phyloP scores from a whole-genome alignment of 495 filamentous ascomycete species.

The Xylaria longipes region DNA sequence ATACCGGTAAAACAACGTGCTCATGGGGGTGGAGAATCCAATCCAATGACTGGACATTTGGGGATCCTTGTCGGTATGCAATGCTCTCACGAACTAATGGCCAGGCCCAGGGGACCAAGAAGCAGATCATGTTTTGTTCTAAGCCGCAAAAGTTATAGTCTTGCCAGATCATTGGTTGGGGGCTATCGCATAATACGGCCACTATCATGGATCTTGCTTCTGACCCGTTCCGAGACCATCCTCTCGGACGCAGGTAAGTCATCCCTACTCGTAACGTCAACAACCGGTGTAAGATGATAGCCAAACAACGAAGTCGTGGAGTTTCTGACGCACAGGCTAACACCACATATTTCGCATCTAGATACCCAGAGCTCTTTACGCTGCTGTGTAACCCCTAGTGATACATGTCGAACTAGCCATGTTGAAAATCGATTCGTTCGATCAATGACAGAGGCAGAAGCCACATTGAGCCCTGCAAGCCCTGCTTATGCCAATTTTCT shows the following conservation, averaged over 20 bases:
- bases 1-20: conserved; percentile 28
- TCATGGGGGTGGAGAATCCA: conserved; percentile 35
- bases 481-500: conserved; percentile 19
- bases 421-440: conserved; percentile 19
- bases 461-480: conserved; percentile 22
- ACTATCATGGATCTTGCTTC: conserved; percentile 34
- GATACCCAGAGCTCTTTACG: conserved; percentile 14
- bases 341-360: conserved; percentile 22
- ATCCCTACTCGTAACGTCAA: conserved; percentile 1
- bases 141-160: conserved; percentile 35
- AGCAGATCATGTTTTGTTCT: conserved; percentile 39
- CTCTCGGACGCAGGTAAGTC: conserved; percentile 21
- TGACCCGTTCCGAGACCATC: conserved; percentile 32
- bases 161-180: conserved; percentile 40
- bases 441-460: conserved; percentile 15
- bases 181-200: conserved; percentile 24
- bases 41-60: conserved; percentile 13
- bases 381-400: conserved; percentile 27
- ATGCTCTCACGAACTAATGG: conserved; percentile 10
- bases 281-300: conserved; percentile 5
- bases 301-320: conserved; percentile 19
- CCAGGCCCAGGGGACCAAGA: conserved; percentile 27
- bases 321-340: conserved; percentile 19
- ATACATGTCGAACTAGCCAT: conserved; percentile 3
- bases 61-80: conserved; percentile 20